Evolutionary conservation across 129 eudicot genomes (phyloP).

Genomic region (Flaveria trinervia): DNA sequence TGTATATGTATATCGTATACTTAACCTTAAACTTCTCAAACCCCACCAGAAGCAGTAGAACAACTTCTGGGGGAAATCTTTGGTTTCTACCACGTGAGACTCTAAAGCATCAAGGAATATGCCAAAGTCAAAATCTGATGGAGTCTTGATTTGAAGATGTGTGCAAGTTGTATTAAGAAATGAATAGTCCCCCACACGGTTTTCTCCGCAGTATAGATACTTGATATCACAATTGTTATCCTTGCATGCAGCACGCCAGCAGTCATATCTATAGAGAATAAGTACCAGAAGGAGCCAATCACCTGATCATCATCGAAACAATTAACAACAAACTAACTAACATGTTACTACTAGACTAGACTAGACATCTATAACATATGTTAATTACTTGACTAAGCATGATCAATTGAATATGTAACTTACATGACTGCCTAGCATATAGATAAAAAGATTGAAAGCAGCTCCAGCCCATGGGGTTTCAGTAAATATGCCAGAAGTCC

Average conservation of each 20-base stretch:
- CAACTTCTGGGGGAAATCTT: constrained; percentile 49
- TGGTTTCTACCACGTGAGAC: constrained; percentile 50
- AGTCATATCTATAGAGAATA: constrained; percentile 65
- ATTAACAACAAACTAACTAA: background rate
- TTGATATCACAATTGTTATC: constrained; percentile 1
- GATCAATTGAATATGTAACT: constrained; percentile 19
- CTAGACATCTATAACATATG: too few species aligned
- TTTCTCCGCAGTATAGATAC: constrained; percentile 48
- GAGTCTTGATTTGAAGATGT: constrained; percentile 30
- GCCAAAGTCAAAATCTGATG: constrained; percentile 66
- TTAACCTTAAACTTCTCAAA: constrained; percentile 59
- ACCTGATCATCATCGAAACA: constrained; percentile 24
- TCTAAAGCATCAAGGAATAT: constrained; percentile 70
- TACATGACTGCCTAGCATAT: constrained; percentile 92
- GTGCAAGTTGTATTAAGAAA: constrained; percentile 47
- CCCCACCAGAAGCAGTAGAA: constrained; percentile 96
- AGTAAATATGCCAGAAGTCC: constrained; percentile 69
- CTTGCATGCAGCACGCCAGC: constrained; percentile 62
- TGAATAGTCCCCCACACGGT: constrained; percentile 12
- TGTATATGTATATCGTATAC: too few species aligned
- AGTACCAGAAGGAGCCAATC: constrained; percentile 64
- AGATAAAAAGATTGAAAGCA: constrained; percentile 75
- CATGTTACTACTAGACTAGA: too few species aligned
- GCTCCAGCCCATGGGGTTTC: constrained; percentile 98
- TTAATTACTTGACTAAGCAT: too few species aligned